These are phyloP conservation scores for Geotrichum restrictum DNA, from an alignment of 1,139 yeast species.

Conservation along the genomic window DNA sequence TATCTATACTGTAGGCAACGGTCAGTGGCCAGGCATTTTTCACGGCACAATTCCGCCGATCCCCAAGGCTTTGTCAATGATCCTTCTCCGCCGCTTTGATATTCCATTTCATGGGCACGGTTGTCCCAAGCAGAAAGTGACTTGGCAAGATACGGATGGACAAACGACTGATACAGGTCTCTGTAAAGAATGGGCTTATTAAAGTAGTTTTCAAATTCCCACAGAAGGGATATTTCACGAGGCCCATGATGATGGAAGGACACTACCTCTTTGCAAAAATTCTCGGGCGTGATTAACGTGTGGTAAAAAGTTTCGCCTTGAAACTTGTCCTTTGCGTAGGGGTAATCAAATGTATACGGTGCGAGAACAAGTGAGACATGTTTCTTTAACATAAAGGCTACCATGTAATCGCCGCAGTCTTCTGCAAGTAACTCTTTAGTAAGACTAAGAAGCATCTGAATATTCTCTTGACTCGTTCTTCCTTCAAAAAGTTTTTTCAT, in stretches of 20 bases:
- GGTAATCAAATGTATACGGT: constrained; percentile 27
- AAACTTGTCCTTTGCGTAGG: constrained; percentile 28
- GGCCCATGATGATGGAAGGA: constrained; percentile 38
- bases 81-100: constrained; percentile 15
- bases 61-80: constrained; percentile 24
- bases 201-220: constrained; percentile 37
- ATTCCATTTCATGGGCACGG: constrained; percentile 18
- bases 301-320: constrained; percentile 36
- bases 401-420: constrained; percentile 39
- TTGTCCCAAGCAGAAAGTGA: constrained; percentile 34
- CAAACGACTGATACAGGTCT: constrained; percentile 37
- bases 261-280: constrained; percentile 36
- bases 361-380: constrained; percentile 22
- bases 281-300: constrained; percentile 24
- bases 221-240: constrained; percentile 36
- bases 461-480: constrained; percentile 28
- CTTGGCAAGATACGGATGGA: constrained; percentile 34
- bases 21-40: constrained; percentile 26
- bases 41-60: constrained; percentile 27
- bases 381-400: constrained; percentile 32
- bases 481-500: constrained; percentile 32
- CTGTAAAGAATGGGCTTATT: constrained; percentile 31
- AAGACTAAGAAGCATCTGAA: constrained; percentile 27
- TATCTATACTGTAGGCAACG: constrained; percentile 33
- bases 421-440: constrained; percentile 5